Base-by-base conservation (phyloP, 2,329 filamentous ascomycete species). In the Colletotrichum scovillei region DNA sequence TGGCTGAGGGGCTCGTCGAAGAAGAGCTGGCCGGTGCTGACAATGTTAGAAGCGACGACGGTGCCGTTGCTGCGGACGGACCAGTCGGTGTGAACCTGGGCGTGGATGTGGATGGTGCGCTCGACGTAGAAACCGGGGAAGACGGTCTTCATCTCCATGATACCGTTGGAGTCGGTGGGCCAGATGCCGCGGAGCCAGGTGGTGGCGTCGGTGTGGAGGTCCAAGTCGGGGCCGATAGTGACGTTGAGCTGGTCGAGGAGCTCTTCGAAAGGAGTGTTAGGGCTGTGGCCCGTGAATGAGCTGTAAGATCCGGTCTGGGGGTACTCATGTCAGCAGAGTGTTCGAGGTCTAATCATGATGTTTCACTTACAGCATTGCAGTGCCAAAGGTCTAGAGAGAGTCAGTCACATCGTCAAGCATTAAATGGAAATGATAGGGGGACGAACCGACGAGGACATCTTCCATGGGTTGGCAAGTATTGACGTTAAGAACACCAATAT, bases 41-140 rank as follows among this genome's bases (percentile, higher is more conserved):
- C 80, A 46, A 78, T 79, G 0, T 80, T 78, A 55, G 70, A 75
- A n/a, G 60, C 68, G 68, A 67, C 68, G 32, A 71, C 30, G 30
- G 68, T 71, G 46, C 63, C 68, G 68, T 71, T 71, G 68, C 68
- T 71, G 63, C 68, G 68, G 68, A 71, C 63, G 19, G 80, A 80
- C 5, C 81, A 80, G 66, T 83, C 82, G 62, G 81, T 77, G 74
- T 84, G 79, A 84, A 85, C 79, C 63, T 82, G 76, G 46, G 83
- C 69, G 73, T 89, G 88, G 19, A 87, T 86, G 75, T 89, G 88
- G 1, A 82, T 86, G 3, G 86, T 81, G 2, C 87, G 84, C 6
- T 82, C 80, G 12, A 78, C 78, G 76, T 87, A 87, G 75, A 86
- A 84, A 1, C 86, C 84, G 2, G 85, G 85, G 75, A 86, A 85